phyloP scores from a whole-genome alignment of 306 rosid genomes.

The Acacia acuminata region DNA sequence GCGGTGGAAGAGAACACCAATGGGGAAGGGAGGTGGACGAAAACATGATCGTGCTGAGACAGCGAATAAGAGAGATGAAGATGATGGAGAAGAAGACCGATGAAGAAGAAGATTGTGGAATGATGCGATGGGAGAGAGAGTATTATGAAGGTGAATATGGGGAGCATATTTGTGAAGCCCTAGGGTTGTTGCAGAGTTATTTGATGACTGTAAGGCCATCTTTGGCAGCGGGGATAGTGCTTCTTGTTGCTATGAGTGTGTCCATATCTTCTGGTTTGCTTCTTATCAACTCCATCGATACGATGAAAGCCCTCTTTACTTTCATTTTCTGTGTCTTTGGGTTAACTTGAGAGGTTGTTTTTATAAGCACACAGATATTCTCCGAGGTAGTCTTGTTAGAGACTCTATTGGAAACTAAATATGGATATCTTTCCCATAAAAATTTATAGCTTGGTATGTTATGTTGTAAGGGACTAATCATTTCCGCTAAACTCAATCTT shows the following conservation, averaged over 20 bases:
- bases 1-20: not conserved
- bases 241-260: slow-evolving; percentile 6
- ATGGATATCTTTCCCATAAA: too few species aligned
- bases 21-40: slow-evolving; percentile 36
- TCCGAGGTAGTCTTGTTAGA: too few species aligned
- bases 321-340: not conserved
- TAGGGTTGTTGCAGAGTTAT: slow-evolving; percentile 27
- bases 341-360: too few species aligned
- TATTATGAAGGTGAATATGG: slow-evolving; percentile 9
- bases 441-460: too few species aligned
- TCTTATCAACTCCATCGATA: slow-evolving; percentile 18
- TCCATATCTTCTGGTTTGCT: not conserved
- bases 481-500: too few species aligned
- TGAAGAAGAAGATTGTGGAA: not conserved
- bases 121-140: slow-evolving; percentile 37
- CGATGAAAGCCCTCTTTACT: not conserved
- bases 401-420: too few species aligned
- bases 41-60: slow-evolving; percentile 37
- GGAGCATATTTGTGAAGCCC: slow-evolving; percentile 26
- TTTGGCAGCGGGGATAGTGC: slow-evolving; percentile 24
- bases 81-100: not conserved
- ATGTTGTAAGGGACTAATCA: too few species aligned
- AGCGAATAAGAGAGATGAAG: slow-evolving; percentile 40
- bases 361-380: too few species aligned
- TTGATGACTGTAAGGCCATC: slow-evolving; percentile 5